A percentile compares a stretch with the other conserved stretches of the same genome.
phyloP scores from a whole-genome alignment of 1,284 basidiomycete genomes.

The Boletus semigastroideus region DNA sequence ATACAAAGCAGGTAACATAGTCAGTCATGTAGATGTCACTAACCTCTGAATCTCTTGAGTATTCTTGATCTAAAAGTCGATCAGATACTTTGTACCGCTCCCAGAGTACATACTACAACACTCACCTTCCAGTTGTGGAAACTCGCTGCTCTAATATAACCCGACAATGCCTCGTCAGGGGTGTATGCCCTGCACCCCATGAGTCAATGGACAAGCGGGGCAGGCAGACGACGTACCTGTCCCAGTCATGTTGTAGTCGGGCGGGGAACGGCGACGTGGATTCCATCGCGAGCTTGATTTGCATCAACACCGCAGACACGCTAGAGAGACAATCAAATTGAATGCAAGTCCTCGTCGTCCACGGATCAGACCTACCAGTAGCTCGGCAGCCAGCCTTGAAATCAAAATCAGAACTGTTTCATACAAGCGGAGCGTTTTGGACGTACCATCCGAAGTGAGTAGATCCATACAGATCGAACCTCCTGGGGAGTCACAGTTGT shows the following conservation, averaged over 20 bases:
- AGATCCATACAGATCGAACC: slow-evolving; percentile 71
- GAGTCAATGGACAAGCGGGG: not conserved
- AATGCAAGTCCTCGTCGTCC: not conserved
- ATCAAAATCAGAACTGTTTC: not conserved
- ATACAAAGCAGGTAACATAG: not conserved
- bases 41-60: slow-evolving; percentile 11
- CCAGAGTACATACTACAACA: not conserved
- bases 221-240: slow-evolving; percentile 26
- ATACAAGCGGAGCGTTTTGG: not conserved
- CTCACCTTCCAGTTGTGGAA: slow-evolving; percentile 59
- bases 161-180: slow-evolving; percentile 51
- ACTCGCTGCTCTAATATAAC: slow-evolving; percentile 56
- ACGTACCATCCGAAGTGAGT: slow-evolving; percentile 56
- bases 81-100: not conserved
- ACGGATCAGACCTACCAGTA: slow-evolving; percentile 44
- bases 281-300: slow-evolving; percentile 62
- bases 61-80: slow-evolving; percentile 11
- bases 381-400: slow-evolving; percentile 61
- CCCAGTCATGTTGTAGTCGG: slow-evolving; percentile 44
- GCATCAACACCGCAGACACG: slow-evolving; percentile 58
- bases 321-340: slow-evolving; percentile 30
- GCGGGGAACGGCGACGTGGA: slow-evolving; percentile 59
- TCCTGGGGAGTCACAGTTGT: slow-evolving; percentile 33
- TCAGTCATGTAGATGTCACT: slow-evolving; percentile 6
- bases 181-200: slow-evolving; percentile 43